Evolutionary conservation across 495 filamentous ascomycete species (phyloP), one percentile per base, ranked within the genome.

Genomic region (Parachaetomium inaequale): DNA sequence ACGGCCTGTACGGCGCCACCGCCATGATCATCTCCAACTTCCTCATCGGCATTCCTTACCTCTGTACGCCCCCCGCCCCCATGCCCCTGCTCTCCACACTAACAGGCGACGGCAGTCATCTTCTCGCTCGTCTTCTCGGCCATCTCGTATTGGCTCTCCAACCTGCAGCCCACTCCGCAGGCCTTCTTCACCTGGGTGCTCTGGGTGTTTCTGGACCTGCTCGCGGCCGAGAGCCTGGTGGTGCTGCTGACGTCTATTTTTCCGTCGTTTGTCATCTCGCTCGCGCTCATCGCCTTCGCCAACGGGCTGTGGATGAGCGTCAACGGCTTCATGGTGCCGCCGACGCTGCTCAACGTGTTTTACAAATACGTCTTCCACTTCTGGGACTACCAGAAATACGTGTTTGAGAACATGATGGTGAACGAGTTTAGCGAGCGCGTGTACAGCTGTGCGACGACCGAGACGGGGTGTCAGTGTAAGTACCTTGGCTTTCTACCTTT

Each of bases 331-430:
- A 77, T 93, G 68, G 88, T 92, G n/a, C 76, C 79, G 14, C 84
- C 84, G 15, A 82, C 75, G 0, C 81, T 87, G 8, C 74, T 94
- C 47, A 94, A 94, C 69, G 83, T 84, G 11, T 94, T 94, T 62
- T 94, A 88, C 86, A 82, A 84, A 69, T 94, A 93, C 70, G 88
- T 89, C 1, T 92, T 92, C 65, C 85, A 89, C 64, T 92, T 89
- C 68, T 93, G 92, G 69, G 88, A 93, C 66, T 92, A 92, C 68
- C 88, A 91, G 75, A 79, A 83, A 21, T 93, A 91, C 65, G 90
- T 93, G 32, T 93, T 94, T 78, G 87, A 91, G 63, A 90, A 90
- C 19, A 92, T 94, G 90, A 91, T 94, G 89, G 83, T 93, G 23
- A 93, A 93, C 69, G 89, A 94, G 73, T 92, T 94, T 68, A 74